These are phyloP conservation scores for Dothideomycetes sp. DNA, from an alignment of 2,329 filamentous ascomycete genomes.

Conservation along the genomic window DNA sequence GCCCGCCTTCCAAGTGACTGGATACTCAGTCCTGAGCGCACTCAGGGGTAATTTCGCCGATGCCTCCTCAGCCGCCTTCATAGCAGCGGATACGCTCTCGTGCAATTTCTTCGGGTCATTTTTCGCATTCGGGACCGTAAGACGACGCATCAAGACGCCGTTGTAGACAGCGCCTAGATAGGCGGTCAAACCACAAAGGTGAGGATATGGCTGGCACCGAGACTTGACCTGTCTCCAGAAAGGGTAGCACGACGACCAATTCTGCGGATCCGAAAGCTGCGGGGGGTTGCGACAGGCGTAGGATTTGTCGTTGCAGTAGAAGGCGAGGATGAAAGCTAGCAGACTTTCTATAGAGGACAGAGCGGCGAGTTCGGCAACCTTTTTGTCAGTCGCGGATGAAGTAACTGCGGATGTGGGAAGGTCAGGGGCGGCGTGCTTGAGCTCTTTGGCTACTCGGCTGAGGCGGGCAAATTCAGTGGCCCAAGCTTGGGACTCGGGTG, in stretches of 20 bases:
- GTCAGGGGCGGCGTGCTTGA: slow-evolving; percentile 32
- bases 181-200: slow-evolving; percentile 30
- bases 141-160: slow-evolving; percentile 22
- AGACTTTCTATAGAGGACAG: slow-evolving; percentile 35
- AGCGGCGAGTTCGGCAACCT: slow-evolving; percentile 23
- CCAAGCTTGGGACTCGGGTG: slow-evolving; percentile 24
- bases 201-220: slow-evolving; percentile 14
- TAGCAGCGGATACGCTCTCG: slow-evolving; percentile 9
- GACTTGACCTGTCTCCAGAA: slow-evolving; percentile 18
- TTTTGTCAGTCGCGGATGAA: slow-evolving; percentile 14
- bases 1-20: slow-evolving; percentile 25
- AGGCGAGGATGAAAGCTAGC: slow-evolving; percentile 25
- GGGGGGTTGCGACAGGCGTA: slow-evolving; percentile 15
- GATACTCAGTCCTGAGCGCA: slow-evolving; percentile 25
- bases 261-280: slow-evolving; percentile 8
- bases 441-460: slow-evolving; percentile 29
- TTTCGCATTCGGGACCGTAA: slow-evolving; percentile 7
- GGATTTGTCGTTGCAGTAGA: slow-evolving; percentile 20
- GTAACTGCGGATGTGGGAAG: slow-evolving; percentile 8
- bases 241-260: slow-evolving; percentile 17
- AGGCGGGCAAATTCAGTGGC: slow-evolving; percentile 27
- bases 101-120: slow-evolving; percentile 11
- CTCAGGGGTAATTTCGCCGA: slow-evolving; percentile 20
- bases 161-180: slow-evolving; percentile 30
- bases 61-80: slow-evolving; percentile 2